Evolutionary conservation across 768 basidiomycete genomes (phyloP), one percentile per base, ranked within the genome.

Genomic region (Galerina sulciceps): DNA sequence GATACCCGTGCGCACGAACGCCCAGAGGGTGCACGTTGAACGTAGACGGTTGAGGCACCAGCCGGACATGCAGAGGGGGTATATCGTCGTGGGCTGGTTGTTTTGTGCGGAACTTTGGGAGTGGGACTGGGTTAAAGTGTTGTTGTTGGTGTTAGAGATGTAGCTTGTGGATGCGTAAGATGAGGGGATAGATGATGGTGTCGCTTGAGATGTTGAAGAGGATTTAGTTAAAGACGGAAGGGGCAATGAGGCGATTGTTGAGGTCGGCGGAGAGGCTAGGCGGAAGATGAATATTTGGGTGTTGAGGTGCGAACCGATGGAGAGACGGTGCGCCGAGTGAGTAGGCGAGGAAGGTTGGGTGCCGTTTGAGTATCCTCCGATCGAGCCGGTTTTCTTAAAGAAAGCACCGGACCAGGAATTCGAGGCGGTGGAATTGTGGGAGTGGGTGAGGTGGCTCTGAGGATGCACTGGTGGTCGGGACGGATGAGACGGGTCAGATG

Each of bases 1-100:
- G 53, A 97, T 78, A 10, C 90, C 85, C 0, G 85, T 87, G 20
- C 93, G 85, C 50, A 96, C 87, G 66, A 92, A 96, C 15, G 90
- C 85, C 94, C 94, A 97, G 13, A 96, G 76, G 4, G 88, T 89
- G 72, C 94, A 96, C n/a, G 94, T 93, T 37, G 89, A 81, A 11
- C 94, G 85, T 17, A 97, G 78, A 8, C 95, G 85, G 5, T 83
- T 76, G 14, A 96, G 78, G 70, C 94, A 96, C 89, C 94, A 96
- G n/a, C 91, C 88, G 15, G 83, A 85, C 10, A 82, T 76, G 67
- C 94, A 97, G 2, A 97, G 77, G 1, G 95, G 93, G 71, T 96
- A 91, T 15, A 88, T 80, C 2, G 85, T 81, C 31, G 61, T 72
- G 2, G 75, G 66, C 55, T 75, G 58, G 50, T 67, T 50, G 65